A percentile compares a stretch with the other conserved stretches of the same genome.
Conservation (phyloP, 106 monocot species). For the Platanthera zijinensis region DNA sequence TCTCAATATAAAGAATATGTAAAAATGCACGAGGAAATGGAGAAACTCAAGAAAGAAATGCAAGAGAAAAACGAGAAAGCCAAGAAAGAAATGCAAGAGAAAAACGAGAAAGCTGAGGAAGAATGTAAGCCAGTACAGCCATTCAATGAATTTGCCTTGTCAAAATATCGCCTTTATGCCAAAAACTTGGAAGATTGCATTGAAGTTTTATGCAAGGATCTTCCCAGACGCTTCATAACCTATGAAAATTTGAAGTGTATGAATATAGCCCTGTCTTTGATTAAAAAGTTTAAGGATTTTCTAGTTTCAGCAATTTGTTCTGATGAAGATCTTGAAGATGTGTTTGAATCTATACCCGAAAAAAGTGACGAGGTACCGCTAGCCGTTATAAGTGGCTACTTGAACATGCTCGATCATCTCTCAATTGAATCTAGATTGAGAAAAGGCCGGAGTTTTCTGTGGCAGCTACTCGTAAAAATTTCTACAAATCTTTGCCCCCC, state of each 20-base stretch:
- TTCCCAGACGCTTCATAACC: background rate
- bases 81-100: no score
- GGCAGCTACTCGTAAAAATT: background rate
- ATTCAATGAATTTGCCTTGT: background rate
- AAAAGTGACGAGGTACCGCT: background rate
- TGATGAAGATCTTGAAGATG: background rate
- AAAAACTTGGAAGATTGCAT: background rate
- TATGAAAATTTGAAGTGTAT: background rate
- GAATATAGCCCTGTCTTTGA: background rate
- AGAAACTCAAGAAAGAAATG: no score
- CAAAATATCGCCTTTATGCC: background rate
- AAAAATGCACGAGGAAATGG: no score
- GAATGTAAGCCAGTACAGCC: background rate
- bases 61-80: no score
- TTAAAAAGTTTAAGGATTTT: background rate
- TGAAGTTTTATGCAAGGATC: background rate
- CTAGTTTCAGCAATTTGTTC: background rate
- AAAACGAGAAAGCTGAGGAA: background rate
- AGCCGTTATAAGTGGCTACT: background rate
- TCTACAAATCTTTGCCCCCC: background rate
- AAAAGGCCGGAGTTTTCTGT: background rate
- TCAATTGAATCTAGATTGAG: background rate
- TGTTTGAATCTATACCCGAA: background rate
- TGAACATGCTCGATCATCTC: background rate
- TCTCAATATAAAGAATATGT: constrained; percentile 11